phyloP scores from a whole-genome alignment of 2,329 filamentous ascomycete species.

The Botrytis elliptica region DNA sequence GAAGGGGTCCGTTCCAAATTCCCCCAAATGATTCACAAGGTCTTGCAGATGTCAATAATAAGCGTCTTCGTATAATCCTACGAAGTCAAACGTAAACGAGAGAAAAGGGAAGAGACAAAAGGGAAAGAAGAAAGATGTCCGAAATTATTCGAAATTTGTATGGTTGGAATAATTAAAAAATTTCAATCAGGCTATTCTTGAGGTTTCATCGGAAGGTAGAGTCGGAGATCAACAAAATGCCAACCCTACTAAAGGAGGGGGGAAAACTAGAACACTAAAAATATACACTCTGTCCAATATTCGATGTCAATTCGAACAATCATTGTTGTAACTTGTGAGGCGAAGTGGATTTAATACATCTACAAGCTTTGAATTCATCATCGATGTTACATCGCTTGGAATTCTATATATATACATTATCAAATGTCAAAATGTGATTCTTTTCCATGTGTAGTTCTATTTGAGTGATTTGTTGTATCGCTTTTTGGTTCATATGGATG shows the following conservation, averaged over 20 bases:
- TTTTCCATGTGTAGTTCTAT: background rate
- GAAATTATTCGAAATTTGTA: background rate
- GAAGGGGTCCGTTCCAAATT: constrained; percentile 22
- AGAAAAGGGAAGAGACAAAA: background rate
- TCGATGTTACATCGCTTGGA: background rate
- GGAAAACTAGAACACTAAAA: background rate
- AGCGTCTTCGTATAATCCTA: constrained; percentile 18
- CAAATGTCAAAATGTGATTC: background rate
- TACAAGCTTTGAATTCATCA: background rate
- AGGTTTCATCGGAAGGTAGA: background rate
- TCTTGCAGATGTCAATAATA: background rate
- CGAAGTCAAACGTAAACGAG: constrained; percentile 7
- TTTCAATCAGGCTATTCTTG: background rate
- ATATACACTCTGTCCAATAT: background rate
- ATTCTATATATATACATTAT: background rate
- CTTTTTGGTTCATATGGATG: background rate
- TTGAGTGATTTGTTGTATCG: background rate
- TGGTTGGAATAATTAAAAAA: constrained; percentile 2
- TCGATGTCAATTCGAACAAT: background rate
- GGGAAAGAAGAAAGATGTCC: background rate
- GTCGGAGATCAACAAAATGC: background rate
- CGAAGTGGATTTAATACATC: background rate
- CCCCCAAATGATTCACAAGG: background rate
- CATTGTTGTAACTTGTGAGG: background rate
- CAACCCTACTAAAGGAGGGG: background rate